Evolutionary conservation across 805 yeast genomes (phyloP).

Genomic region (Wickerhamiella lipophila): DNA sequence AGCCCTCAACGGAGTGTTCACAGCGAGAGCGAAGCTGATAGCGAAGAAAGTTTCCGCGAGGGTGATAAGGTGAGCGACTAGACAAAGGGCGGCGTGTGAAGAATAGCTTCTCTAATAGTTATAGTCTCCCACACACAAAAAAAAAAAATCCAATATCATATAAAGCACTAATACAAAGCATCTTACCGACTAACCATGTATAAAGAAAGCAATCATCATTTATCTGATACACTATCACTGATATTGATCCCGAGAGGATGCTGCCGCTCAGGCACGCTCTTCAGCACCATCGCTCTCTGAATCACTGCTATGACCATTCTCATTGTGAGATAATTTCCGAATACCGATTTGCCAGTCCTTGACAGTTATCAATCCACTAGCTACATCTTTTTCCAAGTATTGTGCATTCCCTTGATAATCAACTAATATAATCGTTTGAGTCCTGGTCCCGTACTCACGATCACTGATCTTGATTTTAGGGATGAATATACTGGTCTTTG

Average conservation of each 20-base stretch:
- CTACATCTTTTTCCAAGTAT: constrained; percentile 48
- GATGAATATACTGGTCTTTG: constrained; percentile 52
- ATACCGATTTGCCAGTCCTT: constrained; percentile 3
- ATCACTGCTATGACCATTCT: too few relatives aligned
- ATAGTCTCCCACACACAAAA: too few relatives aligned
- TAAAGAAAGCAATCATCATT: too few relatives aligned
- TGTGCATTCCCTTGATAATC: constrained; percentile 39
- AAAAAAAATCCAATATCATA: not conserved
- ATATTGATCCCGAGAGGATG: too few relatives aligned
- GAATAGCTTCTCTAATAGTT: too few relatives aligned
- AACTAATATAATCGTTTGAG: constrained; percentile 65
- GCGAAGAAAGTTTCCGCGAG: not conserved
- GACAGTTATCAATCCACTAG: not conserved
- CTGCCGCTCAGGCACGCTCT: too few relatives aligned
- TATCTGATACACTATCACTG: too few relatives aligned
- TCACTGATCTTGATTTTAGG: constrained; percentile 43
- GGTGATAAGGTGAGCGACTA: not conserved
- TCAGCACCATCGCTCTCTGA: too few relatives aligned
- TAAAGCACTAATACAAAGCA: not conserved
- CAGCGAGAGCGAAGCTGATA: not conserved
- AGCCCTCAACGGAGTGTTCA: not conserved
- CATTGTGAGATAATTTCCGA: too few relatives aligned
- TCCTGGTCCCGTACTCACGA: constrained; percentile 67
- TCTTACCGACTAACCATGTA: not conserved
- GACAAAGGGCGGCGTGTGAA: too few relatives aligned